Base-by-base conservation (phyloP, 352 stramenopile species). In the Globisporangium orthogonon region DNA sequence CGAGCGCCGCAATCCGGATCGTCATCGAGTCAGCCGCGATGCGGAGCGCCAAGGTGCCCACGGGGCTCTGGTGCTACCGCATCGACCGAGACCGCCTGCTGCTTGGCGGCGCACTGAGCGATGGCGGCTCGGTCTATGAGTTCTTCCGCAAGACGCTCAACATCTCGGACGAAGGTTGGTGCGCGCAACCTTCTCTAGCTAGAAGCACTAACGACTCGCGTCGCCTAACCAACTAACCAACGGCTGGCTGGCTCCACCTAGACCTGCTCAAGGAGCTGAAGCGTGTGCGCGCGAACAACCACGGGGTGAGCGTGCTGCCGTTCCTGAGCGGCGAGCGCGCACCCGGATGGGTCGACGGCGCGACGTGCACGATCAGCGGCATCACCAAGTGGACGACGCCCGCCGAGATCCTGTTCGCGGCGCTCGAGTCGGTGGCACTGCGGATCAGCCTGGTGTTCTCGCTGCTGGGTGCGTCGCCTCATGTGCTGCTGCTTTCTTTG, bases 81-180 rank as follows among this genome's bases (percentile, higher is more conserved):
- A 86, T 98, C 41, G 70, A 93, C 52, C 71, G 76, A 23, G 65
- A 90, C 39, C 76, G 87, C 23, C 61, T 98, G 51, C 62, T 98
- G 57, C 65, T 98, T 0, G 95, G 95, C n/a, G 95, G 94, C 29
- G 95, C 95, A 0, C 70, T 98, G n/a, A 98, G 92, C 37, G 95
- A 98, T 70, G 95, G 95, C n/a, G 95, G 93, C n/a, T 97, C 89
- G n/a, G 73, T 98, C 7, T 92, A 95, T 58, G 88, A 96, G 54
- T 98, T 96, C 76, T 86, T 91, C 50, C 67, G 77, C 44, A 70
- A 92, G 14, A 82, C 87, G 9, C 69, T 98, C 62, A 66, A 61
- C 35, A 54, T 92, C 14, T 65, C 61, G 7, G 60, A 80, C 23
- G 62, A 82, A 50, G 75, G 78, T 85, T 10, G 39, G 43, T 43